These are phyloP conservation scores for Pseudopithomyces maydicus DNA, from an alignment of 2,329 filamentous ascomycete genomes.

Conservation along the genomic window DNA sequence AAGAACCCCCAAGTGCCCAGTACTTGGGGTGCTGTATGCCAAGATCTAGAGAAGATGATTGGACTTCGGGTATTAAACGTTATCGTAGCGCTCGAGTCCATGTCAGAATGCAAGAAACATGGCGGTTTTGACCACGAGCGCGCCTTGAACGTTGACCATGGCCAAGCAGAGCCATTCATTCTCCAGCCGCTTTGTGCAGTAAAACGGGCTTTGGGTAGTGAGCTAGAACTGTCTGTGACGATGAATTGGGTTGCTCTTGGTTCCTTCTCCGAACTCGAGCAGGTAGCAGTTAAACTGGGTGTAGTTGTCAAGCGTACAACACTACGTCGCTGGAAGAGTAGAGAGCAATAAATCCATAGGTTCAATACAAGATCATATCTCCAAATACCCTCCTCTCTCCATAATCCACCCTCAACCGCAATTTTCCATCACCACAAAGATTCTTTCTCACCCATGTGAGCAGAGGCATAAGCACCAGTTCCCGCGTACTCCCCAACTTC, in stretches of 20 bases:
- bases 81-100: background rate
- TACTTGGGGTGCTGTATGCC: background rate
- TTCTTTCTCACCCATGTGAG: conserved; percentile 6
- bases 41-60: background rate
- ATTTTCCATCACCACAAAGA: background rate
- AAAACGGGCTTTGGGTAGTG: background rate
- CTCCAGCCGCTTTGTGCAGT: background rate
- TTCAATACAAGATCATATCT: background rate
- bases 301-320: background rate
- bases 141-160: background rate
- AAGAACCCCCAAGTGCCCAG: background rate
- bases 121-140: background rate
- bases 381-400: background rate
- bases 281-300: background rate
- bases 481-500: background rate
- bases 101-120: background rate
- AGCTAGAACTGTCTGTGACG: background rate
- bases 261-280: background rate
- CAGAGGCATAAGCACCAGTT: conserved; percentile 6
- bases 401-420: conserved; percentile 1
- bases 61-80: background rate
- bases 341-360: too few relatives aligned
- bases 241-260: background rate
- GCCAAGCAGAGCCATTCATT: background rate
- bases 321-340: background rate